These are phyloP conservation scores for Akanthomyces uredinophilus DNA, from an alignment of 2,329 filamentous ascomycete genomes.

Conservation along the genomic window DNA sequence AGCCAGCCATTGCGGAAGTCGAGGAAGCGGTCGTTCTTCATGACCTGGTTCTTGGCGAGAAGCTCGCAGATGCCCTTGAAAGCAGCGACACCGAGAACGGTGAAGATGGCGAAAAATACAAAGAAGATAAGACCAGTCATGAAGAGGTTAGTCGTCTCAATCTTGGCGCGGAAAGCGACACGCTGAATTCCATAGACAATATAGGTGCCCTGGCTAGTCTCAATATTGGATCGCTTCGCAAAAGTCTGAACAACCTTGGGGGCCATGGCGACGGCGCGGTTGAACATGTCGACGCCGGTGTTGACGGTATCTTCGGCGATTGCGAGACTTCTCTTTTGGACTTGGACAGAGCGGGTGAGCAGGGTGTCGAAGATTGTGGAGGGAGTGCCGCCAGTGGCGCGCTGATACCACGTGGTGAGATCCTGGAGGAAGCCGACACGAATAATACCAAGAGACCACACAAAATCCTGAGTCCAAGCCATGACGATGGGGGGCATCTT, in stretches of 20 bases:
- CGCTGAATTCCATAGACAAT: slow-evolving; percentile 78
- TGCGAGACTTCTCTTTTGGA: slow-evolving; percentile 55
- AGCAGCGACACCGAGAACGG: slow-evolving; percentile 64
- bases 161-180: slow-evolving; percentile 78
- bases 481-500: slow-evolving; percentile 80
- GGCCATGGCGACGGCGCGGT: slow-evolving; percentile 48
- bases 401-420: slow-evolving; percentile 93
- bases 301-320: slow-evolving; percentile 25
- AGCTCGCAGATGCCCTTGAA: slow-evolving; percentile 83
- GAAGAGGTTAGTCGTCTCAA: slow-evolving; percentile 90
- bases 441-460: slow-evolving; percentile 97
- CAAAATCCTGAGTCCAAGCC: slow-evolving; percentile 95
- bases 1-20: slow-evolving; percentile 95
- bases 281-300: slow-evolving; percentile 41
- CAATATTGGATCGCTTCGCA: slow-evolving; percentile 50
- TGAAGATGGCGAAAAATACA: slow-evolving; percentile 73
- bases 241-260: slow-evolving; percentile 37
- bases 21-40: slow-evolving; percentile 79
- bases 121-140: slow-evolving; percentile 89
- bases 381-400: slow-evolving; percentile 81
- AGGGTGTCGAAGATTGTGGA: slow-evolving; percentile 75
- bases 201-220: slow-evolving; percentile 50
- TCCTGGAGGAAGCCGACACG: slow-evolving; percentile 76
- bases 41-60: slow-evolving; percentile 67
- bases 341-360: slow-evolving; percentile 70